These are phyloP conservation scores for Trichoderma parareesei DNA, from an alignment of 495 filamentous ascomycete species.

Conservation along the genomic window DNA sequence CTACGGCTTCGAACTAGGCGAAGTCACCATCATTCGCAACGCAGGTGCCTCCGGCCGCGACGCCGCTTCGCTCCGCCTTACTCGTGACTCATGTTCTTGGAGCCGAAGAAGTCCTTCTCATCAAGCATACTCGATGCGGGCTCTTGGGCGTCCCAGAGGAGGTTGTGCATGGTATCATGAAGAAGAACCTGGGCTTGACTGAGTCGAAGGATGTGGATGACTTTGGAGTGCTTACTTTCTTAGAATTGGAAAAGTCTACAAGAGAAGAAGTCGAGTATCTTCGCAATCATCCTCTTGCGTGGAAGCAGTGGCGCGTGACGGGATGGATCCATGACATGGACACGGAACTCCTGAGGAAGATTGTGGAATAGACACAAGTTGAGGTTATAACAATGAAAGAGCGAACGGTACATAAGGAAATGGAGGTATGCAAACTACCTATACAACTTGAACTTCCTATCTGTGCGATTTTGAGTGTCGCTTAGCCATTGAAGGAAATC, in stretches of 20 bases:
- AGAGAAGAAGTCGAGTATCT: neutral
- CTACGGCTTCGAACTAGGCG: neutral
- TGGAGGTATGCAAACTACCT: too few species aligned
- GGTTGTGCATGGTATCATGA: neutral
- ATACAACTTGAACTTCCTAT: too few species aligned
- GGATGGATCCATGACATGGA: neutral
- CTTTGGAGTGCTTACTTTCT: neutral
- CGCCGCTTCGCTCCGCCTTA: neutral
- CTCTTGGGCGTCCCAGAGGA: neutral
- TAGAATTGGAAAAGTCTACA: neutral
- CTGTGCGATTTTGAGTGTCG: too few species aligned
- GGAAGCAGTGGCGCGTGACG: neutral
- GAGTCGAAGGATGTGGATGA: conserved; percentile 5
- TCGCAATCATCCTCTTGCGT: neutral
- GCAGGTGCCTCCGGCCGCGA: neutral
- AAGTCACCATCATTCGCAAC: neutral
- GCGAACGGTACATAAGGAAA: too few species aligned
- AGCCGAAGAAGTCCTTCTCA: neutral
- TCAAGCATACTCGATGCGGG: neutral
- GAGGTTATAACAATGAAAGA: neutral
- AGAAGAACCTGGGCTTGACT: neutral
- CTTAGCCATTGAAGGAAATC: too few species aligned
- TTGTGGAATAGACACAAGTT: neutral
- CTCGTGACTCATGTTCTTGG: neutral
- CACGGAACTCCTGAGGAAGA: neutral